Base-by-base conservation (phyloP, 495 filamentous ascomycete species). In the Paragyromitra xinjiangensis region DNA sequence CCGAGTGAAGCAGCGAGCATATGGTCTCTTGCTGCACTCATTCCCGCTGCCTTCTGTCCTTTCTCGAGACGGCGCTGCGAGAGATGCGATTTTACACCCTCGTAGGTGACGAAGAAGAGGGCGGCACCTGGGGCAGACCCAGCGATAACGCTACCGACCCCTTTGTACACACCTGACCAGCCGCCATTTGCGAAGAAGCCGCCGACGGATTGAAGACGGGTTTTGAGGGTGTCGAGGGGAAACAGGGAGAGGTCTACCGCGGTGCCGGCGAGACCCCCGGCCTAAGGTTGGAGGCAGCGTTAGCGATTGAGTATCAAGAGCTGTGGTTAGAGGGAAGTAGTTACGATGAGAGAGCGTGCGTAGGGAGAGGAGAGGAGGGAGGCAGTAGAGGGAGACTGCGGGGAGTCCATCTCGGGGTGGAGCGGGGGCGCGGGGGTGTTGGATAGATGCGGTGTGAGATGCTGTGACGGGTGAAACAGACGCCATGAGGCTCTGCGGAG, bases 71-170 rank as follows among this genome's bases (percentile, higher is more conserved):
- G 78, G 12, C 74, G 48, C 2, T 40, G n/a, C 6, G 80, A 81
- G 45, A 93, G 85, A 11, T 88, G 80, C 5, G 85, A 79, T 83
- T 98, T 98, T 53, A 91, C 86, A 64, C 88, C 85, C 83, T 99
- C 95, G 85, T 99, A 99, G 70, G 94, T 96, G 83, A 93, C 92
- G 89, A 99, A 99, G 89, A 99, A 99, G 77, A 97, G 93, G 53
- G 95, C 95, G 6, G 95, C 95, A n/a, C 94, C 94, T 6, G 95
- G 95, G 0, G 96, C 96, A 45, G 94, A 97, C n/a, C 95, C 95
- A 79, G 98, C 89, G 40, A 94, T 83, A 4, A 90, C 91, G 50
- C 86, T 88, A 40, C 91, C 91, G 14, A 93, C 86, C 81, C 92
- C 91, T 53, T 87, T 86, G 86, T 92, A 92, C 79, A 93, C 89